Evolutionary conservation across 305 asterid species (phyloP), one percentile per base, ranked within the genome.

Genomic region (Plantago lanceolata): DNA sequence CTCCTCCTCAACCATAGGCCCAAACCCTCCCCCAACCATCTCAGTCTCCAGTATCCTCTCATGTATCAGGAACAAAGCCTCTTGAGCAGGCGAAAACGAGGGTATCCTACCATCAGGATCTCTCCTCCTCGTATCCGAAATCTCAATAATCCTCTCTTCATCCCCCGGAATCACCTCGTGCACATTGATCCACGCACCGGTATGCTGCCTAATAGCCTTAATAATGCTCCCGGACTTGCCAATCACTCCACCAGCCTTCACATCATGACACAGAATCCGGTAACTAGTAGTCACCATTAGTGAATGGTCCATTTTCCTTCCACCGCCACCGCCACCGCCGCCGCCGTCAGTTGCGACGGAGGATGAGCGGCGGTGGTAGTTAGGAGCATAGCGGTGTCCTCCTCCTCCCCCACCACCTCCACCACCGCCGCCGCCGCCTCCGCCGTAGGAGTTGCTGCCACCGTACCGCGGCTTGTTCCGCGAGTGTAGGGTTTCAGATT

Each of bases 131-230:
- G 90, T 78, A 49, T 89, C 97, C 14, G 95, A 77, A 61, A 92
- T 85, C 89, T 92, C 97, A 15, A 92, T 89, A 59, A 92, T 87
- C 63, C 97, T 81, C 78, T 89, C 98, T 43, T 92, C 98, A 35
- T 92, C 97, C 45, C 96, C 97, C 0, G 80, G 88, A 29, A 84
- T 65, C 63, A 87, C 73, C 76, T 87, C 96, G 71, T 87, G 97
- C 20, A 89, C 91, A 67, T 89, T 89, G 75, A 92, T 76, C 95
- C 95, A 84, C 59, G 98, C 97, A 19, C 98, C 98, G 0, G 97
- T 92, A 53, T 83, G 97, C 79, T 87, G 90, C 75, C 96, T 85
- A 65, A 92, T 89, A 31, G 94, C 69, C 82, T 84, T 89, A 45
- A 92, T 84, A 21, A 92, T 87, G 53, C 96, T 84, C 52, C 95